Conservation (phyloP, 2,329 filamentous ascomycete genomes). For the Phialophora verrucosa region DNA sequence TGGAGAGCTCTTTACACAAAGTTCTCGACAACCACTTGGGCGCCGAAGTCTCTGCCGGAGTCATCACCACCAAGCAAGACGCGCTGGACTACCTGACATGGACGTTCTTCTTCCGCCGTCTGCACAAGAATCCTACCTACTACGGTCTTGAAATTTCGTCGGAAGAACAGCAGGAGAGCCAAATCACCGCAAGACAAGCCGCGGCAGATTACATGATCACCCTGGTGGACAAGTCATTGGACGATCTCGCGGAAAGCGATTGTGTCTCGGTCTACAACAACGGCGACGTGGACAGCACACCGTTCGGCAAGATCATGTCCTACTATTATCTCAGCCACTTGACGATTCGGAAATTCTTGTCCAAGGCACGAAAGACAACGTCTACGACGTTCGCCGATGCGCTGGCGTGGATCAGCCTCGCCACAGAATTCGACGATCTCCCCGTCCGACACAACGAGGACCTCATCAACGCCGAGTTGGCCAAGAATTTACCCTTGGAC, state of each 20-base stretch:
- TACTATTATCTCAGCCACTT: slow-evolving; percentile 98
- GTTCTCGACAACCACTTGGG: slow-evolving; percentile 96
- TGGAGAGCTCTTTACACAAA: slow-evolving; percentile 94
- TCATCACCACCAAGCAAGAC: slow-evolving; percentile 92
- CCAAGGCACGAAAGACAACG: slow-evolving; percentile 74
- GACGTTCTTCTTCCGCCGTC: slow-evolving; percentile 97
- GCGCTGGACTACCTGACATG: slow-evolving; percentile 96
- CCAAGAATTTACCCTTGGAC: slow-evolving; percentile 70
- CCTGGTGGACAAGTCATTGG: slow-evolving; percentile 84
- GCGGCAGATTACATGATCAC: slow-evolving; percentile 95
- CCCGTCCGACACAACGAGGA: slow-evolving; percentile 98
- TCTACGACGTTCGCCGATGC: slow-evolving; percentile 73
- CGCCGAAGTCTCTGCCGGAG: slow-evolving; percentile 91
- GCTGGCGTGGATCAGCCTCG: slow-evolving; percentile 88
- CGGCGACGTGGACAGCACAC: slow-evolving; percentile 86
- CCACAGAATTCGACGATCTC: slow-evolving; percentile 95
- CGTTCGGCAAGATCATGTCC: slow-evolving; percentile 97
- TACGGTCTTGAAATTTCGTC: slow-evolving; percentile 93
- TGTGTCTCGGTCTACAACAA: slow-evolving; percentile 84
- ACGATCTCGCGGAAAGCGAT: slow-evolving; percentile 79
- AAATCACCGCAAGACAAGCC: slow-evolving; percentile 78
- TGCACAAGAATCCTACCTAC: slow-evolving; percentile 98
- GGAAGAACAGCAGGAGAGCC: slow-evolving; percentile 78
- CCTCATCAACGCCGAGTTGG: slow-evolving; percentile 90
- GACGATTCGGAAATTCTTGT: slow-evolving; percentile 84